Evolutionary conservation across 768 basidiomycete genomes (phyloP).

Genomic region (Mycena capillaripes): DNA sequence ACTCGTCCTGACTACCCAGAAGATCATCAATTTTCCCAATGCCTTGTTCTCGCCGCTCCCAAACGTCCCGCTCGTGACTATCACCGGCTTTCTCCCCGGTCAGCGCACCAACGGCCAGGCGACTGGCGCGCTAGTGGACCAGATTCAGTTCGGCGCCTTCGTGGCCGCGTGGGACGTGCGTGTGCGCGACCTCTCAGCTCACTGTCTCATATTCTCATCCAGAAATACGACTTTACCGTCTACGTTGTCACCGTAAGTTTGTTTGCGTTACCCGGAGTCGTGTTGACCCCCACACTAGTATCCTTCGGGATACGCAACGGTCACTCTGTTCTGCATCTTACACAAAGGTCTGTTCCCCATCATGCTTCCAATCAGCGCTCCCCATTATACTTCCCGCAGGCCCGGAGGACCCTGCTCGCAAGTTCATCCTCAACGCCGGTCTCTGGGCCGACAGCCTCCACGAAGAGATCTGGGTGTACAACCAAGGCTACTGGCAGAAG

Average conservation of each 20-base stretch:
- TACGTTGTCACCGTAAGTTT: conserved; percentile 64
- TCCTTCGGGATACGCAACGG: conserved; percentile 45
- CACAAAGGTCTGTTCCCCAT: conserved; percentile 62
- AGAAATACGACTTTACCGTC: conserved; percentile 71
- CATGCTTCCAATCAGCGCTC: background rate
- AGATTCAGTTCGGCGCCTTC: conserved; percentile 69
- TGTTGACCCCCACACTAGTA: conserved; percentile 40
- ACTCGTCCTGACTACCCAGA: conserved; percentile 68
- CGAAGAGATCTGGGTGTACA: conserved; percentile 84
- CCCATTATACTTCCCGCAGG: conserved; percentile 40
- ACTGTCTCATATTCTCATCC: conserved; percentile 7
- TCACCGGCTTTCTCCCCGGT: conserved; percentile 63
- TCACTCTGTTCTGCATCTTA: conserved; percentile 63
- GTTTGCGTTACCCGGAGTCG: background rate
- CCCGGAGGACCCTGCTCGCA: conserved; percentile 62
- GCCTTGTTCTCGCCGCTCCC: conserved; percentile 60
- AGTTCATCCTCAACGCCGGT: conserved; percentile 67
- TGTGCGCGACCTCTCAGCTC: background rate
- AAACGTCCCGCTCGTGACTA: conserved; percentile 65
- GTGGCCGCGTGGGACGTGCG: conserved; percentile 71
- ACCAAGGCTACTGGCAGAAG: conserved; percentile 79
- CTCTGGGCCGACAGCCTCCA: conserved; percentile 68
- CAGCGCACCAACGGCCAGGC: conserved; percentile 55
- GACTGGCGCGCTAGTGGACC: conserved; percentile 68
- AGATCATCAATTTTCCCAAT: conserved; percentile 65